Evolutionary conservation across 306 rosid genomes (phyloP).

Genomic region (Sesbania bispinosa): DNA sequence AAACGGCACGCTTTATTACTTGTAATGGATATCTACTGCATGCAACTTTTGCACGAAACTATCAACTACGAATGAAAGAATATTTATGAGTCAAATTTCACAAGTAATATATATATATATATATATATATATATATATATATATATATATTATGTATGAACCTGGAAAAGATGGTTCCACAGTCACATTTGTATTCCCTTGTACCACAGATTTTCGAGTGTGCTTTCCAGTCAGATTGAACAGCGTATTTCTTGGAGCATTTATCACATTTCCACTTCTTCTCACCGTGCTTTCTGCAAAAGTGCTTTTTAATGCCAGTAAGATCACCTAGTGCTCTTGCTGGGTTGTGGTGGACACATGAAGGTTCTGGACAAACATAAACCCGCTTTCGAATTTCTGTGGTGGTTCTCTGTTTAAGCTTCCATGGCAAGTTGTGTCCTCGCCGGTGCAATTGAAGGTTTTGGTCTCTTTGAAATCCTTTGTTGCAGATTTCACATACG

Average conservation of each 20-base stretch:
- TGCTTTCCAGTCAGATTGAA: conserved; percentile 92
- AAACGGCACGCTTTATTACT: conserved; percentile 11
- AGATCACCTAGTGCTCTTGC: conserved; percentile 83
- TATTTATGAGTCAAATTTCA: not conserved
- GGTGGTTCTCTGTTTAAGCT: conserved; percentile 60
- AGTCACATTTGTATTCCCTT: conserved; percentile 84
- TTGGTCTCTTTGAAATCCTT: conserved; percentile 89
- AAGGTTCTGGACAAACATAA: conserved; percentile 74
- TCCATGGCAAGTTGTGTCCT: conserved; percentile 95
- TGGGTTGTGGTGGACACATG: conserved; percentile 82
- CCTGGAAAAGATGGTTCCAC: conserved; percentile 97
- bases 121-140: no score
- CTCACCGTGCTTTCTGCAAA: conserved; percentile 82
- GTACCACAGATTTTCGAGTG: conserved; percentile 84
- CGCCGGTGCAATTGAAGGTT: conserved; percentile 83
- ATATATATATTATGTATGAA: not conserved
- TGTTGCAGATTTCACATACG: conserved; percentile 82
- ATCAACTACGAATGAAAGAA: not conserved
- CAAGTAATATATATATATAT: not conserved
- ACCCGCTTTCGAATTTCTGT: conserved; percentile 55
- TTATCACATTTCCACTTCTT: conserved; percentile 92
- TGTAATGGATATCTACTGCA: not conserved
- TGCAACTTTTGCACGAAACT: conserved; percentile 10
- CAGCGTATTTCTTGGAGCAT: conserved; percentile 89
- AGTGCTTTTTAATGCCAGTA: conserved; percentile 88